Evolutionary conservation across 2,329 filamentous ascomycete species (phyloP), one percentile per base, ranked within the genome.

Genomic region (Xylariaceae sp.): DNA sequence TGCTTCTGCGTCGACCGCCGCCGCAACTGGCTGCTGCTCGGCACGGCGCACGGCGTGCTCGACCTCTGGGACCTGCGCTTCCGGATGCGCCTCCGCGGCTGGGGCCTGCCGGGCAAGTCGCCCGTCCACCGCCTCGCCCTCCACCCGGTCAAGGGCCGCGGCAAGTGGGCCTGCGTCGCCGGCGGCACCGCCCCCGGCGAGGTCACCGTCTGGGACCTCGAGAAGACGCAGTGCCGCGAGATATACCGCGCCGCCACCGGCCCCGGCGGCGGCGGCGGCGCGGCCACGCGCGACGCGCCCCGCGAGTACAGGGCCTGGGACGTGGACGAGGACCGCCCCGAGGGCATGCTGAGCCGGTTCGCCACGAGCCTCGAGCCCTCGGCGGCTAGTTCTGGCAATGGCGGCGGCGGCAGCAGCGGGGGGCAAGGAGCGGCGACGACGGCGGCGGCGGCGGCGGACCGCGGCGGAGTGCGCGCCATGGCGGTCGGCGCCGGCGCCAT

Each of bases 61-160:
- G 84, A 94, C 53, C 71, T 98, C 2, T 98, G 92, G 92, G 92
- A 98, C 58, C 69, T 98, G 25, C 82, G 92, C n/a, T 98, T 98
- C 68, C 83, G 79, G 45, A 75, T 96, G 48, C 77, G 87, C 15
- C 67, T 96, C 16, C 88, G 85, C 56, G 84, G 81, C 11, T 96
- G 89, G 87, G 87, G 87, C 1, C 73, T 95, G 18, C 79, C 85
- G 0, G 86, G 84, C 15, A 84, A 84, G 39, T 78, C 81, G 1
- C 70, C 85, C 13, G 86, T 96, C 42, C 82, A 90, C 49, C 75
- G 87, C 19, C 68, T 98, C 12, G 72, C 77, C 36, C 67, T 94
- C 1, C 87, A 94, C 51, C 87, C 88, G 0, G 74, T 72, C 16
- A 85, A 80, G 54, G 83, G 83, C 1, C 77, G 85, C 27, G 83